These are phyloP conservation scores for Apocynum venetum DNA, from an alignment of 257 asterid genomes.

Conservation along the genomic window DNA sequence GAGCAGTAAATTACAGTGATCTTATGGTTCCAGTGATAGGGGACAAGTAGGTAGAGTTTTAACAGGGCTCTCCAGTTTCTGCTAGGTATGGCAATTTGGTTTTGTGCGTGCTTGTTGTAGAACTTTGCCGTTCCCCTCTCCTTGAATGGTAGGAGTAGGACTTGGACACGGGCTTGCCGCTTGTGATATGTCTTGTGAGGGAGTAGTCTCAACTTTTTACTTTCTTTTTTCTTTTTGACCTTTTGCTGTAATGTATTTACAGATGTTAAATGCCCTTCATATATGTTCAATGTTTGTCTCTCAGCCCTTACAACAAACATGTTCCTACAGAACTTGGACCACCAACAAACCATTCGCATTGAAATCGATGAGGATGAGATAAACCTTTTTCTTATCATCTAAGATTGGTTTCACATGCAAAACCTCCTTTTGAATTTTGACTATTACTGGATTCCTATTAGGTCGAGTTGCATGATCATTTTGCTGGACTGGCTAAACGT, in stretches of 20 bases:
- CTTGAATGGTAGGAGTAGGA: neutral
- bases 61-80: neutral
- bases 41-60: neutral
- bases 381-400: no score
- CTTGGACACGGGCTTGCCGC: neutral
- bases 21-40: neutral
- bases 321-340: no score
- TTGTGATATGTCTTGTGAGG: neutral
- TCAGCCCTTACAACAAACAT: no score
- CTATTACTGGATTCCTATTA: no score
- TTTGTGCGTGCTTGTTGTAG: neutral
- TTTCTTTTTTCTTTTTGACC: neutral
- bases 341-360: no score
- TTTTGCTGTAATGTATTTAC: constrained; percentile 12
- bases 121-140: neutral
- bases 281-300: neutral
- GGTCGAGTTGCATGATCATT: no score
- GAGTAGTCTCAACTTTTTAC: neutral
- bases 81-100: constrained; percentile 2
- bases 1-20: neutral
- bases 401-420: no score
- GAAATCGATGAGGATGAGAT: no score
- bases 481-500: no score
- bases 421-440: no score
- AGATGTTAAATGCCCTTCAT: neutral